Evolutionary conservation across 257 asterid genomes (phyloP).

Genomic region (Datura wrightii): DNA sequence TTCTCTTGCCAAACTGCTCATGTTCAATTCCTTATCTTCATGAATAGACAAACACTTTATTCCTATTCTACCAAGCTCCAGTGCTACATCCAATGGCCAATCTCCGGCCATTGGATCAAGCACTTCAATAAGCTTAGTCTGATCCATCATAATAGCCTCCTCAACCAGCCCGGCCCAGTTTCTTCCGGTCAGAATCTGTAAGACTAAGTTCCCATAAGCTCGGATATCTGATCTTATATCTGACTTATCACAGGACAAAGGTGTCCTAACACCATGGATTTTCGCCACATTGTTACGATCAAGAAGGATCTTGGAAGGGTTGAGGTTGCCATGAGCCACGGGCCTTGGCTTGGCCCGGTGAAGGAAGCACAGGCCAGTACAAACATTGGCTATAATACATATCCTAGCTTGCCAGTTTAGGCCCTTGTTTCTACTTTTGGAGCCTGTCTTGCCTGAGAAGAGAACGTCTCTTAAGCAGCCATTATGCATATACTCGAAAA

Average conservation of each 20-base stretch:
- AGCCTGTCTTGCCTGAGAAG: constrained; percentile 48
- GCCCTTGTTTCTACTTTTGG: constrained; percentile 37
- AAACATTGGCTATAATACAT: constrained; percentile 61
- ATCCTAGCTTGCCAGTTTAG: constrained; percentile 65
- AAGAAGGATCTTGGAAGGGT: constrained; percentile 66
- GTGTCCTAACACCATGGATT: constrained; percentile 43
- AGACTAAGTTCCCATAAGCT: constrained; percentile 62
- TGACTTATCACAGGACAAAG: constrained; percentile 30
- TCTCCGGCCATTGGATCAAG: constrained; percentile 56
- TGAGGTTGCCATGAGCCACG: constrained; percentile 61
- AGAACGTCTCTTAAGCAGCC: constrained; percentile 62
- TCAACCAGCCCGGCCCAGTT: constrained; percentile 43
- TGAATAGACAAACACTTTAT: constrained; percentile 45
- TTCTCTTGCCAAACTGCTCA: constrained; percentile 47
- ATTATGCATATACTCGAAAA: constrained; percentile 61
- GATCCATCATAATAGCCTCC: constrained; percentile 44
- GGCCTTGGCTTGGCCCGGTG: constrained; percentile 66
- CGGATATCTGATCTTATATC: constrained; percentile 48
- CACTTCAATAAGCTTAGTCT: constrained; percentile 32
- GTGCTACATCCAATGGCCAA: constrained; percentile 78
- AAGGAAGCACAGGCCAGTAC: constrained; percentile 64
- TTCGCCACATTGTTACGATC: constrained; percentile 56
- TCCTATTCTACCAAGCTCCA: constrained; percentile 61
- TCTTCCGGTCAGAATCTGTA: constrained; percentile 68
- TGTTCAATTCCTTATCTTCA: constrained; percentile 40